A percentile compares a stretch with the other conserved stretches of the same genome.
These are phyloP conservation scores for Torrubiella hemipterigena DNA, from an alignment of 2,329 filamentous ascomycete genomes.

Conservation along the genomic window DNA sequence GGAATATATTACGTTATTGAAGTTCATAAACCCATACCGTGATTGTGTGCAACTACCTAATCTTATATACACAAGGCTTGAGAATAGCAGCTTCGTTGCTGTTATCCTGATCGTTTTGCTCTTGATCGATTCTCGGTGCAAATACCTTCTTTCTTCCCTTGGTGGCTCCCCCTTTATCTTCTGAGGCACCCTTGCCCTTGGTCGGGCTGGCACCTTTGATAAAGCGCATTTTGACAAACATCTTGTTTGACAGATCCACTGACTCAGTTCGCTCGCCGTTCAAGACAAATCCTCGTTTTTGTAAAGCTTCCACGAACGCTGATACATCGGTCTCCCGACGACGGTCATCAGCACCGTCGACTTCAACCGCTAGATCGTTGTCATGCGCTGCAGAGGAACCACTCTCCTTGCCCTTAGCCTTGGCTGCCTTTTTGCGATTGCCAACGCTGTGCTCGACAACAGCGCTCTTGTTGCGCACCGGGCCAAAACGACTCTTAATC, in stretches of 20 bases:
- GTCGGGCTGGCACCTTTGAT: constrained; percentile 66
- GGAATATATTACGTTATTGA: too few species aligned
- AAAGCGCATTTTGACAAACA: constrained; percentile 98
- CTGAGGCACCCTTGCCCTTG: constrained; percentile 59
- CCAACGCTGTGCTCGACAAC: constrained; percentile 60
- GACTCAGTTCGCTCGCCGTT: constrained; percentile 48
- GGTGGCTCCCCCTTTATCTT: constrained; percentile 46
- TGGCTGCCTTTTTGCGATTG: constrained; percentile 44
- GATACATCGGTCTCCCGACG: constrained; percentile 73
- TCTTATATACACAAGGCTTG: constrained; percentile 95
- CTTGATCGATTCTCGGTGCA: constrained; percentile 34
- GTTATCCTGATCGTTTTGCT: constrained; percentile 48
- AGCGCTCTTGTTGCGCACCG: constrained; percentile 22
- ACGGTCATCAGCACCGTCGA: constrained; percentile 53
- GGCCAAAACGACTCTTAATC: constrained; percentile 80
- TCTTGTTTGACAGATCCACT: constrained; percentile 81
- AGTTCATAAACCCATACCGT: too few species aligned
- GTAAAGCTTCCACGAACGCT: constrained; percentile 74
- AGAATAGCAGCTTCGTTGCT: constrained; percentile 54
- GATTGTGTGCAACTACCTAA: too few species aligned
- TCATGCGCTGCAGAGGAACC: constrained; percentile 37
- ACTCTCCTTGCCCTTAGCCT: constrained; percentile 32
- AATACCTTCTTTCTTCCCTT: constrained; percentile 39
- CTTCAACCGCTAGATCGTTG: constrained; percentile 53
- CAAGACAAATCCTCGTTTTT: constrained; percentile 73